Percentiles rank a stretch among this genome's conserved stretches.
Evolutionary conservation across 108 stramenopile genomes (phyloP).

Genomic region (Cyclotella distinguenda): DNA sequence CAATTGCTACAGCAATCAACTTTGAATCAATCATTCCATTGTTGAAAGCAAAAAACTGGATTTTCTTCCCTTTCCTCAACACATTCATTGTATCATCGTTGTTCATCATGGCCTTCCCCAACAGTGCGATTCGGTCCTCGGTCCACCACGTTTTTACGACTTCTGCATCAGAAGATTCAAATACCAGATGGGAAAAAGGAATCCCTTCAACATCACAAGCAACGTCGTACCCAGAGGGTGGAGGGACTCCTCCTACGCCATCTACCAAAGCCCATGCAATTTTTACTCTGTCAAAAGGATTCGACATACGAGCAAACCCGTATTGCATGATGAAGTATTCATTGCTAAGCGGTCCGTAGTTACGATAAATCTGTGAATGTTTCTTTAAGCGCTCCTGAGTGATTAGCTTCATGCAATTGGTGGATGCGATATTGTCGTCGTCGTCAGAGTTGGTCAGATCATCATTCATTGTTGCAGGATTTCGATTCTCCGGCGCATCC

Average conservation of each 20-base stretch:
- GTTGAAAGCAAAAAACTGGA: slow-evolving; percentile 55
- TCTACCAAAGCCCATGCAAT: slow-evolving; percentile 81
- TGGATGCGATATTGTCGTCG: slow-evolving; percentile 19
- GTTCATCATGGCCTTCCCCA: slow-evolving; percentile 59
- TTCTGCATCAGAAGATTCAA: slow-evolving; percentile 63
- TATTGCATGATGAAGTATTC: slow-evolving; percentile 71
- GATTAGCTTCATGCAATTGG: slow-evolving; percentile 24
- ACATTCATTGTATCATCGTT: slow-evolving; percentile 54
- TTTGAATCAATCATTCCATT: slow-evolving; percentile 72
- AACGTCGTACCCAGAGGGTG: slow-evolving; percentile 55
- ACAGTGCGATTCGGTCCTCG: slow-evolving; percentile 65
- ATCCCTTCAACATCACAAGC: slow-evolving; percentile 34
- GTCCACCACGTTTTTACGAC: slow-evolving; percentile 82
- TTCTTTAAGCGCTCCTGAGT: slow-evolving; percentile 68
- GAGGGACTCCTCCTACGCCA: slow-evolving; percentile 65
- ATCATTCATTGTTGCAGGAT: slow-evolving; percentile 6
- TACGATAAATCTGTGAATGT: slow-evolving; percentile 70
- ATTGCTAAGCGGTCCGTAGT: slow-evolving; percentile 69
- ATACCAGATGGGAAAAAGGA: slow-evolving; percentile 47
- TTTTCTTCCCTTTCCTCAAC: slow-evolving; percentile 72
- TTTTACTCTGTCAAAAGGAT: slow-evolving; percentile 60
- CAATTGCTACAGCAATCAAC: slow-evolving; percentile 64
- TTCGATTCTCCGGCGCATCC: slow-evolving; percentile 21
- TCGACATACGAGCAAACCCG: slow-evolving; percentile 78
- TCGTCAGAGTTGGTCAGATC: slow-evolving; percentile 21